Conservation (phyloP, 768 basidiomycete genomes). For the Phlebiopsis flavidoalba region DNA sequence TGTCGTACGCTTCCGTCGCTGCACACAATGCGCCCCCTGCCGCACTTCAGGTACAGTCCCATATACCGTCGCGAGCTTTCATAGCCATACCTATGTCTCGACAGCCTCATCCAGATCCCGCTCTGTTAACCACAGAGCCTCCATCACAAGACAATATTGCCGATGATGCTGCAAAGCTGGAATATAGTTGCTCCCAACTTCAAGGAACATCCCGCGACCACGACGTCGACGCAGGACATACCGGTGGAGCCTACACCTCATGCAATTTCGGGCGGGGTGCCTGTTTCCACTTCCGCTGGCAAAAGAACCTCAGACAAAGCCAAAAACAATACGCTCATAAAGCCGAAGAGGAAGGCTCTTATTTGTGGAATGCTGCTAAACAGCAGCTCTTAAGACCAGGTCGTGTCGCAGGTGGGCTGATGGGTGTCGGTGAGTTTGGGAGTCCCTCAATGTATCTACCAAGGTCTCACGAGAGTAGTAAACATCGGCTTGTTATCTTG, state of each 20-base stretch:
- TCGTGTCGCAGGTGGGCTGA: slow-evolving; percentile 65
- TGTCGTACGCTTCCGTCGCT: slow-evolving; percentile 74
- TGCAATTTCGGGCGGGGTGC: slow-evolving; percentile 5
- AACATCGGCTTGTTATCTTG: slow-evolving; percentile 67
- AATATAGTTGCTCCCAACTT: slow-evolving; percentile 49
- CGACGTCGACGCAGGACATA: slow-evolving; percentile 19
- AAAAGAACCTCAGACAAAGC: slow-evolving; percentile 18
- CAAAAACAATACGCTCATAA: slow-evolving; percentile 36
- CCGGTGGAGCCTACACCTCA: slow-evolving; percentile 19
- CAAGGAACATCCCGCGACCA: slow-evolving; percentile 40
- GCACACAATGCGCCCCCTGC: slow-evolving; percentile 50
- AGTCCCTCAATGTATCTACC: neutral
- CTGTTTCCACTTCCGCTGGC: neutral
- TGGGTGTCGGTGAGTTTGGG: slow-evolving; percentile 63
- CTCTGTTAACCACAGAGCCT: slow-evolving; percentile 42
- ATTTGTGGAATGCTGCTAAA: slow-evolving; percentile 48
- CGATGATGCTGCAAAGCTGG: slow-evolving; percentile 50
- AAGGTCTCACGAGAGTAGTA: slow-evolving; percentile 34
- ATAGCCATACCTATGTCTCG: neutral
- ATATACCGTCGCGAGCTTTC: neutral
- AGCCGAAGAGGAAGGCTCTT: slow-evolving; percentile 44
- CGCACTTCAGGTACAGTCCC: slow-evolving; percentile 37
- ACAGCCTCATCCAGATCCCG: slow-evolving; percentile 62
- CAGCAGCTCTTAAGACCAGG: slow-evolving; percentile 57
- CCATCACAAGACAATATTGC: slow-evolving; percentile 32